Conservation (phyloP, 148 eudicot genomes). For the Silene uniflora region DNA sequence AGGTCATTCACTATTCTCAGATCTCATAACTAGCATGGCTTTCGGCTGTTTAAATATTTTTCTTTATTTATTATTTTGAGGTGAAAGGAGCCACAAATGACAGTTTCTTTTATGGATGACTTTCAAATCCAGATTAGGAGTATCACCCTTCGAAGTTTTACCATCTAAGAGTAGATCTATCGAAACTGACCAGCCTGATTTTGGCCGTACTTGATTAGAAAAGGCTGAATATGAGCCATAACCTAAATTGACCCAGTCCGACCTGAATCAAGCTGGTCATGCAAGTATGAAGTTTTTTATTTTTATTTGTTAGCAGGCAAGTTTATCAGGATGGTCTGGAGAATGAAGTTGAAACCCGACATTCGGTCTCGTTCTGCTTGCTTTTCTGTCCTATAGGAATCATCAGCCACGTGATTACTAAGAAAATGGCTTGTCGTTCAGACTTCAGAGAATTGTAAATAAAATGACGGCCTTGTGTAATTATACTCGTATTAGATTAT, state of each 20-base stretch:
- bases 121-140: not conserved
- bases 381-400: constrained; percentile 84
- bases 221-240: too few species aligned
- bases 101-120: too few species aligned
- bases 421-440: constrained; percentile 34
- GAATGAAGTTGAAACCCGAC: constrained; percentile 72
- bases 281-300: too few species aligned
- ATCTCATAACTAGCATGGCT: not conserved
- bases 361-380: constrained; percentile 89
- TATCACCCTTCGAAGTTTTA: not conserved
- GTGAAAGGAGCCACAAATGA: too few species aligned
- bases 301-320: constrained; percentile 54
- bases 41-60: not conserved
- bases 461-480: constrained; percentile 11
- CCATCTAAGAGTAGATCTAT: not conserved
- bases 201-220: too few species aligned
- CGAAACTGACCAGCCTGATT: not conserved
- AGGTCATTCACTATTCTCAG: constrained; percentile 46
- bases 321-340: constrained; percentile 73
- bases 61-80: too few species aligned
- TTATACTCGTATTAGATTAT: not conserved
- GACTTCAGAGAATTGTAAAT: constrained; percentile 19
- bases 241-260: too few species aligned
- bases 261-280: too few species aligned
- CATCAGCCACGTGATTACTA: constrained; percentile 63